Percentiles rank a stretch among this genome's conserved stretches.
Evolutionary conservation across 2,329 filamentous ascomycete species (phyloP).

Genomic region (Talaromyces sp.): DNA sequence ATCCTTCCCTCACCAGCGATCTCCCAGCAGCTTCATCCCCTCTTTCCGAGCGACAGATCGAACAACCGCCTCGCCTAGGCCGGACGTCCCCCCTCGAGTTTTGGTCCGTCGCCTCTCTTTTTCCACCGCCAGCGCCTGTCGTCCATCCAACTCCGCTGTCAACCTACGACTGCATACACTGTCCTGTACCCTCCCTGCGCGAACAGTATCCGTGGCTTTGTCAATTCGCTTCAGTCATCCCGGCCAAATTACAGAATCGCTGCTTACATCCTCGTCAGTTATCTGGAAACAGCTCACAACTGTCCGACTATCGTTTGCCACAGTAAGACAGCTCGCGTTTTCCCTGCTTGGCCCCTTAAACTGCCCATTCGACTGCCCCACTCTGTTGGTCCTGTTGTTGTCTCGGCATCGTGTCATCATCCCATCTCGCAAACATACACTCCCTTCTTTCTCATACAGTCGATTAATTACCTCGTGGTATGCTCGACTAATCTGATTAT

Average conservation of each 20-base stretch:
- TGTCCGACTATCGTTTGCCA: conserved; percentile 7
- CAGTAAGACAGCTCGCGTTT: conserved; percentile 3
- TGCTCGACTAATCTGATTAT: neutral
- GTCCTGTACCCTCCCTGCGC: neutral
- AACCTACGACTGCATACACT: neutral
- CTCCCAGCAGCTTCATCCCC: conserved; percentile 6
- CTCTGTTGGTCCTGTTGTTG: neutral
- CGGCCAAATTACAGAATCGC: conserved; percentile 2
- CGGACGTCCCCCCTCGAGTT: neutral
- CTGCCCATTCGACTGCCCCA: neutral
- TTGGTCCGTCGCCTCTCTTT: neutral
- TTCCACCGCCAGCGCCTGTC: neutral
- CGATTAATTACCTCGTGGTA: neutral
- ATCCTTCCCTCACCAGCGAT: conserved; percentile 16
- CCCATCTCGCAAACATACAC: neutral
- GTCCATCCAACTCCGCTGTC: neutral
- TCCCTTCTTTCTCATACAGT: neutral
- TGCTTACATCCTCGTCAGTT: conserved; percentile 1
- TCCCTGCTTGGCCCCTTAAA: neutral
- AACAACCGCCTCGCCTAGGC: neutral
- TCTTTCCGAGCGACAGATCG: conserved; percentile 4
- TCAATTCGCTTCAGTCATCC: conserved; percentile 8
- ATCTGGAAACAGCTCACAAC: conserved; percentile 2
- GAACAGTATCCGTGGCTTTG: conserved; percentile 4
- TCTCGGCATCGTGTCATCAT: neutral